These are phyloP conservation scores for Dioscorea alata DNA, from an alignment of 106 monocot species.

Conservation along the genomic window DNA sequence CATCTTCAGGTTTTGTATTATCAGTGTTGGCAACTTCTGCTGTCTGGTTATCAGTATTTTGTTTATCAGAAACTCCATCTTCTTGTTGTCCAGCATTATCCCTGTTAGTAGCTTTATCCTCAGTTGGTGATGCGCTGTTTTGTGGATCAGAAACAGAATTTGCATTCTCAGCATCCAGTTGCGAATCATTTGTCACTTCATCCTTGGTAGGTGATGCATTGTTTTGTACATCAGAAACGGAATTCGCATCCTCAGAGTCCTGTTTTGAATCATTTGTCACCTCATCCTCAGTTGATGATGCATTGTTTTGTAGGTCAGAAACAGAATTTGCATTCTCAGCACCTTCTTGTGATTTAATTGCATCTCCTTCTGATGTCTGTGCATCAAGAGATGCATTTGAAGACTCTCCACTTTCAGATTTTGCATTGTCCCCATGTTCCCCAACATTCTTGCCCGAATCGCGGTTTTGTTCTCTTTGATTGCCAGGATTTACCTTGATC, in stretches of 20 bases:
- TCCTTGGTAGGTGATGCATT: conserved; percentile 3
- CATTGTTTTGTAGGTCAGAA: too few species aligned
- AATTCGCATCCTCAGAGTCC: neutral
- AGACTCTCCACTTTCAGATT: neutral
- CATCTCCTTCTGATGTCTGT: neutral
- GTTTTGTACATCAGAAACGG: neutral
- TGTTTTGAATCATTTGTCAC: neutral
- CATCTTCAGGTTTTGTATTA: conserved; percentile 1
- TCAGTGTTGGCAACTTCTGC: neutral
- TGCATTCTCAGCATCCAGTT: neutral
- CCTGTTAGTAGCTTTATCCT: conserved; percentile 1
- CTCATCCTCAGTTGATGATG: neutral
- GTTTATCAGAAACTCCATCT: neutral
- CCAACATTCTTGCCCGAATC: neutral
- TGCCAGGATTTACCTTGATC: too few species aligned
- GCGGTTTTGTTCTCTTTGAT: neutral
- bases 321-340: too few species aligned
- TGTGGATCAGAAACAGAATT: neutral
- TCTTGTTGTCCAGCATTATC: conserved; percentile 1
- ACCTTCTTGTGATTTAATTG: neutral
- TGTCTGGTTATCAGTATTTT: neutral
- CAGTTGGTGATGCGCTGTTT: conserved; percentile 1
- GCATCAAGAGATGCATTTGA: neutral
- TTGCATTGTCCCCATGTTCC: neutral
- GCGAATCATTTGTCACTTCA: neutral